Evolutionary conservation across 2,329 filamentous ascomycete species (phyloP).

Genomic region (Alternaria novae-zelandiae): DNA sequence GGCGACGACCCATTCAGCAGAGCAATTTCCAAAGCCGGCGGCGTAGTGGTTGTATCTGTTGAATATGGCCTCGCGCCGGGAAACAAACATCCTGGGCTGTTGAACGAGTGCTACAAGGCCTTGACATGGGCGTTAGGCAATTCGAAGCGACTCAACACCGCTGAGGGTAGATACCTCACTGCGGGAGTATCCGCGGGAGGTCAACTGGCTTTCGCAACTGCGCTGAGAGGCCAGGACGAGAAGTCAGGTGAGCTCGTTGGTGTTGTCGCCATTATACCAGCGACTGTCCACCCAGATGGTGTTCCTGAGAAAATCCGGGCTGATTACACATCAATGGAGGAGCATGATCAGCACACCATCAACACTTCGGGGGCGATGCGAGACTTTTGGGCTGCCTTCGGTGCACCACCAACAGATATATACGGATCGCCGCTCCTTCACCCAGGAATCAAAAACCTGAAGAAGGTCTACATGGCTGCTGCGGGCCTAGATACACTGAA

Average conservation of each 20-base stretch:
- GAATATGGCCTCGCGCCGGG: conserved; percentile 46
- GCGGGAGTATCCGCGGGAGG: conserved; percentile 51
- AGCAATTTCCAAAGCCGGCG: conserved; percentile 29
- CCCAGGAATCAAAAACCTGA: conserved; percentile 34
- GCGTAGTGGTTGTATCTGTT: conserved; percentile 43
- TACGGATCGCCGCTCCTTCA: conserved; percentile 45
- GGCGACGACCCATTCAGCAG: conserved; percentile 41
- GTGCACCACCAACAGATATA: conserved; percentile 35
- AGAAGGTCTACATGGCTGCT: conserved; percentile 41
- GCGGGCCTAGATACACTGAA: conserved; percentile 44
- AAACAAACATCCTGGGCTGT: conserved; percentile 41
- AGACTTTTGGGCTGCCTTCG: conserved; percentile 45
- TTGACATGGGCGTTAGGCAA: conserved; percentile 41
- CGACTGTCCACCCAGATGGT: conserved; percentile 45
- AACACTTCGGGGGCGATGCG: conserved; percentile 46
- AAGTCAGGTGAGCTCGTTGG: conserved; percentile 47
- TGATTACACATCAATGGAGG: conserved; percentile 45
- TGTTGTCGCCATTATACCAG: conserved; percentile 47
- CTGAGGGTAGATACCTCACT: conserved; percentile 41
- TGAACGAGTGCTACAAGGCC: conserved; percentile 46
- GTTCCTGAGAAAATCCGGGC: conserved; percentile 45
- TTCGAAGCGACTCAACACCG: conserved; percentile 30
- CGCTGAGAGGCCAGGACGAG: conserved; percentile 48
- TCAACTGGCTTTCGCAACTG: conserved; percentile 46
- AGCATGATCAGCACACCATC: conserved; percentile 47